Evolutionary conservation across 805 yeast species (phyloP), one percentile per base, ranked within the genome.

Genomic region (Nakazawaea siamensis): DNA sequence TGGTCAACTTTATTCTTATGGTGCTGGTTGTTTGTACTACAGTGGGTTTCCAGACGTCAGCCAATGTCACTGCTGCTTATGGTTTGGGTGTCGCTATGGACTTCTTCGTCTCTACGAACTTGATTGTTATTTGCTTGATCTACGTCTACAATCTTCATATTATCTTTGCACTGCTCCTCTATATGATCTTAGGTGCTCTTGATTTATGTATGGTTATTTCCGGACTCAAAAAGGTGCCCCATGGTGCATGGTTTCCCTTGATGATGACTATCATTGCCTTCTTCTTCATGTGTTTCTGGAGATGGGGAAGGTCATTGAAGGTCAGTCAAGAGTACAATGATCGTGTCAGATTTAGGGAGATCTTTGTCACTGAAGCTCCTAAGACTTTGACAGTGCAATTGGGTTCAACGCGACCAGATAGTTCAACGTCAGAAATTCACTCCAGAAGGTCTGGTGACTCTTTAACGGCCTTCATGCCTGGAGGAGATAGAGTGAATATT

Each of bases 221-320:
- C 4, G 73, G 70, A 36, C 42, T 70, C 43, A 63, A 58, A 43
- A 74, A 74, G 48, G 64, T 74, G 3, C 64, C 68, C 0, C 70
- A 68, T 41, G 81, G 80, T 25, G 81, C 79, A 2, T 74, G 80
- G 81, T 72, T 73, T 45, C 73, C 80, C 1, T 50, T 74, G 21
- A 53, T 65, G 56, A 58, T 71, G 49, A 49, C 71, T 6, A 53
- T 49, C 2, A n/a, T 69, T 3, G 47, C 58, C 28, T 53, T 60
- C 39, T 25, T 38, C 0, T 64, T 66, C 37, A 56, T 73, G 26
- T 29, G 52, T 4, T 53, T 60, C 38, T 72, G 78, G 79, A 57
- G 73, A 46, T 69, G 69, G 66, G 51, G 56, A 19, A 54, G 74
- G 33, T 49, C 60, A 24, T 50, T 56, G 41, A 60, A 64, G 34